A percentile compares a stretch with the other conserved stretches of the same genome.
These are phyloP conservation scores for Periconia sp. DNA, from an alignment of 2,329 filamentous ascomycete genomes.

Conservation along the genomic window DNA sequence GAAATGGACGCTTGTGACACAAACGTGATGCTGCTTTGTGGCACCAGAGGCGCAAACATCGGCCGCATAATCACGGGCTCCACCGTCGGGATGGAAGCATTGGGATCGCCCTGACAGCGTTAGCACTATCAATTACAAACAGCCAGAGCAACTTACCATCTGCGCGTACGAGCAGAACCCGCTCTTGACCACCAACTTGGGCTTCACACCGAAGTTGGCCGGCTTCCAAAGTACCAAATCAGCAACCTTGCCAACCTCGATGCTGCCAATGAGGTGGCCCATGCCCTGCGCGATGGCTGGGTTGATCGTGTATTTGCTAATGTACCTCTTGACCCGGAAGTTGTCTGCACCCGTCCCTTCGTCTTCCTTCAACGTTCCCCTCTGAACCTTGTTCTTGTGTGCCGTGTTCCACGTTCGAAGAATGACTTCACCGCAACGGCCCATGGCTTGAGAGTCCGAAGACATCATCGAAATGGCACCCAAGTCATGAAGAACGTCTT, in stretches of 20 bases:
- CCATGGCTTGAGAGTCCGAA: constrained; percentile 95
- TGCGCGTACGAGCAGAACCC: constrained; percentile 82
- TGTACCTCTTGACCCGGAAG: constrained; percentile 87
- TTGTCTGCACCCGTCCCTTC: constrained; percentile 83
- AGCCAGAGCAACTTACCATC: constrained; percentile 67
- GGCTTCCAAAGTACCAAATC: constrained; percentile 90
- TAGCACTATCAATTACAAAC: constrained; percentile 5
- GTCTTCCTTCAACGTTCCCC: constrained; percentile 78
- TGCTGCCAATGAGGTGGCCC: constrained; percentile 80
- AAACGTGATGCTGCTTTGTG: constrained; percentile 77
- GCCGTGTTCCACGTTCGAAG: constrained; percentile 95
- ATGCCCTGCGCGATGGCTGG: constrained; percentile 91
- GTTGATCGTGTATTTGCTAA: constrained; percentile 97
- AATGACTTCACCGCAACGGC: constrained; percentile 91
- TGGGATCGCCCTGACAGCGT: constrained; percentile 53
- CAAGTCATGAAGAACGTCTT: constrained; percentile 93
- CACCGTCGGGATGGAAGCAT: constrained; percentile 76
- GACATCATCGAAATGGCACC: constrained; percentile 98
- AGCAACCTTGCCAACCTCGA: constrained; percentile 88
- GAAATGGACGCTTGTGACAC: constrained; percentile 76
- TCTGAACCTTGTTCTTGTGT: constrained; percentile 92
- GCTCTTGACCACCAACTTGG: constrained; percentile 80
- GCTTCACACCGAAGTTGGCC: constrained; percentile 86
- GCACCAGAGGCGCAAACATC: constrained; percentile 82
- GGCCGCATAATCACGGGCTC: constrained; percentile 83